Evolutionary conservation across 1,284 basidiomycete genomes (phyloP).

Genomic region (Microbotryum scabiosae): DNA sequence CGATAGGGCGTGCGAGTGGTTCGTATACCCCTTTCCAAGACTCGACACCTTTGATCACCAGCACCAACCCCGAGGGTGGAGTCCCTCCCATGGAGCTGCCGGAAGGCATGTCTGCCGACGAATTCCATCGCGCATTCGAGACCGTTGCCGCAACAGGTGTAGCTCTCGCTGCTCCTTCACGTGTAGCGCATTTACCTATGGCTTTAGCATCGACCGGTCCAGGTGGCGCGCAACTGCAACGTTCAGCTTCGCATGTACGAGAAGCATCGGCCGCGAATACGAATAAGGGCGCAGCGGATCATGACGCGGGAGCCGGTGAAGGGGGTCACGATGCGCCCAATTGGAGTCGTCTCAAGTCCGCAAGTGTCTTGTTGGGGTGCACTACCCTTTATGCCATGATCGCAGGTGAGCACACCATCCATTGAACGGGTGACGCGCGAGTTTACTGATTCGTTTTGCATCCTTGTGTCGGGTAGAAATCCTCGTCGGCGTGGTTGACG

Average conservation of each 20-base stretch:
- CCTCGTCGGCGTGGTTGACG: conserved; percentile 90
- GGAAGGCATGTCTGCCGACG: conserved; percentile 60
- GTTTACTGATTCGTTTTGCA: background rate
- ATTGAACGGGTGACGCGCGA: too few relatives aligned
- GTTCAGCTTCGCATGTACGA: conserved; percentile 12
- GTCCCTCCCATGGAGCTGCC: conserved; percentile 54
- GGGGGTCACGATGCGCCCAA: conserved; percentile 92
- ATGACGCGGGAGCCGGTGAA: conserved; percentile 46
- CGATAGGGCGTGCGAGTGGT: conserved; percentile 6
- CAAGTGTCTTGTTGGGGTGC: conserved; percentile 76
- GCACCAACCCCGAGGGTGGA: too few relatives aligned
- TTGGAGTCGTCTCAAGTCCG: conserved; percentile 79
- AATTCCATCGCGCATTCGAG: conserved; percentile 64
- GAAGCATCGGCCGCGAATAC: conserved; percentile 11
- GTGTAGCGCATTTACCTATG: conserved; percentile 46
- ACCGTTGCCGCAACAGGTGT: conserved; percentile 84
- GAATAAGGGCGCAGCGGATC: conserved; percentile 4
- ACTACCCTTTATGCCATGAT: conserved; percentile 93
- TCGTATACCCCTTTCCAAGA: background rate
- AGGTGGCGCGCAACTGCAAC: conserved; percentile 4
- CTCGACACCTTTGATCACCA: background rate
- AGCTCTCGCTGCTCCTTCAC: conserved; percentile 51
- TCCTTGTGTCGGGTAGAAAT: conserved; percentile 41
- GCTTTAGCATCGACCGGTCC: conserved; percentile 17
- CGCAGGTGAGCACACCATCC: conserved; percentile 58